Evolutionary conservation across 768 basidiomycete species (phyloP).

Genomic region (Hygrophoropsis aurantiaca): DNA sequence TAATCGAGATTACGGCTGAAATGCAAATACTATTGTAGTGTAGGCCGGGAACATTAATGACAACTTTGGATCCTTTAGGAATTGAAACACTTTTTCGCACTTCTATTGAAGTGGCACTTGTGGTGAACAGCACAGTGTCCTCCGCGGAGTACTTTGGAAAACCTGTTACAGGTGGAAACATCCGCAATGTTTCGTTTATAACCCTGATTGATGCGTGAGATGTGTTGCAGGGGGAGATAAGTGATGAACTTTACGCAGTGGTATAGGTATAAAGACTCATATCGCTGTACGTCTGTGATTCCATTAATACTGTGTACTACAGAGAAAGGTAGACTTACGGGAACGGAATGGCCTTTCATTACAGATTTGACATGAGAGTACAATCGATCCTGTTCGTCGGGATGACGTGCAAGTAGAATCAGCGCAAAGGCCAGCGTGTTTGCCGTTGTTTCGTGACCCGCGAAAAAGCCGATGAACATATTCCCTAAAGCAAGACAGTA

Average conservation of each 20-base stretch:
- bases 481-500: background rate
- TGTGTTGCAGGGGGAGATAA: background rate
- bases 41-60: constrained; percentile 17
- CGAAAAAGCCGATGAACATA: constrained; percentile 1
- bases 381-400: constrained; percentile 37
- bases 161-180: constrained; percentile 29
- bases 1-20: background rate
- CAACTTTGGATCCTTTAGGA: constrained; percentile 17
- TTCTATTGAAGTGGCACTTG: constrained; percentile 18
- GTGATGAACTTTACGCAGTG: background rate
- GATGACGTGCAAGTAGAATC: constrained; percentile 37
- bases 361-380: constrained; percentile 8
- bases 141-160: constrained; percentile 48
- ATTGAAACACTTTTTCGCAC: constrained; percentile 24
- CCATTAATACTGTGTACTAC: background rate
- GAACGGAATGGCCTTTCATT: too few relatives aligned
- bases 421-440: background rate
- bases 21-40: constrained; percentile 29
- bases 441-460: background rate
- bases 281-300: background rate
- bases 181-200: constrained; percentile 29
- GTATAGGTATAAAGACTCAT: background rate
- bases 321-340: too few relatives aligned
- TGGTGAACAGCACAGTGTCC: constrained; percentile 35
- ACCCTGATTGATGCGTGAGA: constrained; percentile 10